A percentile compares a stretch with the other conserved stretches of the same genome.
Evolutionary conservation across 192 early-diverging fungal species (phyloP).

Genomic region (Rhizophagus prolifer): DNA sequence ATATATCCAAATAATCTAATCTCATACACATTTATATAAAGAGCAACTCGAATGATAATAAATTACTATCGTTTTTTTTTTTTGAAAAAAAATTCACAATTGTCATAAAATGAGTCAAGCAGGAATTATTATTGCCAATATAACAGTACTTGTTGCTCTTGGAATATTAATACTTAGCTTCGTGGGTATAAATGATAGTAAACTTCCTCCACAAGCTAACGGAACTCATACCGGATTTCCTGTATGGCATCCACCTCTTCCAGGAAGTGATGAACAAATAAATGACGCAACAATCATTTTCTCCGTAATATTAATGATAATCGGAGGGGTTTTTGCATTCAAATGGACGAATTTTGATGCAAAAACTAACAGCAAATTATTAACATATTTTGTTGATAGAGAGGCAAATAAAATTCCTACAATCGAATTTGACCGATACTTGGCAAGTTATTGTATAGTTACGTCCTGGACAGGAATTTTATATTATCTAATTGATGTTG

Average conservation of each 20-base stretch:
- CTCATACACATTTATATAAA: too few species aligned
- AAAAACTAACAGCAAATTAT: background rate
- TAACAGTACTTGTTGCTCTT: background rate
- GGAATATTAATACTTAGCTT: background rate
- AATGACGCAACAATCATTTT: background rate
- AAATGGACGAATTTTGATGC: background rate
- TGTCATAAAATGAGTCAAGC: background rate
- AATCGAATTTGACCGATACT: background rate
- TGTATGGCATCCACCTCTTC: background rate
- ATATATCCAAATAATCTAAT: too few species aligned
- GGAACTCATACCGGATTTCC: background rate
- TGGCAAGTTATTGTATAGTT: background rate
- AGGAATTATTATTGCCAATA: background rate
- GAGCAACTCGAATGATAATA: too few species aligned
- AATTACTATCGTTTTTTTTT: too few species aligned
- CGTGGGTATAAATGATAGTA: background rate
- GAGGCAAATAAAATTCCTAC: background rate
- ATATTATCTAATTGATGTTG: conserved; percentile 36
- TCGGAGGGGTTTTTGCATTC: background rate
- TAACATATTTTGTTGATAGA: background rate
- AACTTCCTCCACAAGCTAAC: background rate
- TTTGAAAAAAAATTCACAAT: too few species aligned
- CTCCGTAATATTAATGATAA: background rate
- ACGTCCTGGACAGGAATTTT: conserved; percentile 20
- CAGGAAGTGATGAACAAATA: background rate